Evolutionary conservation across 2,329 filamentous ascomycete species (phyloP).

Genomic region (Colletotrichum viniferum): DNA sequence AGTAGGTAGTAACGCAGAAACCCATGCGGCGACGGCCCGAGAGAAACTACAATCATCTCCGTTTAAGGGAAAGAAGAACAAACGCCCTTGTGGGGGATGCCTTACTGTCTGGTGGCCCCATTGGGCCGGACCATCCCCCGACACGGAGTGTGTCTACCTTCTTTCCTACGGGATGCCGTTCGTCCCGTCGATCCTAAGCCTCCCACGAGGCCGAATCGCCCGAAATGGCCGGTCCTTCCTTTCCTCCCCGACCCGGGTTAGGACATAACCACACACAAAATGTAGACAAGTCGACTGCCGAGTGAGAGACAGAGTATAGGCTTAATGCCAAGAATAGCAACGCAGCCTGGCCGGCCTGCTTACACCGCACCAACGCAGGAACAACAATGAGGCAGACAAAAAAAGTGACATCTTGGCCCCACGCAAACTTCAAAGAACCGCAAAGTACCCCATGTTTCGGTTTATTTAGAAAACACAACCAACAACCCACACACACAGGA

Average conservation of each 20-base stretch:
- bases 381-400: not conserved
- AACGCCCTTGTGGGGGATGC: not conserved
- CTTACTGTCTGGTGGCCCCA: not conserved
- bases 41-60: not conserved
- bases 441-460: not conserved
- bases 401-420: not conserved
- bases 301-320: not conserved
- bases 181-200: not conserved
- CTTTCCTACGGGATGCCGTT: not conserved
- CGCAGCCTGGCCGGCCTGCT: not conserved
- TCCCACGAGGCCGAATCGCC: not conserved
- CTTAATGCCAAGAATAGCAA: not conserved
- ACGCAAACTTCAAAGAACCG: not conserved
- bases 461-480: not conserved
- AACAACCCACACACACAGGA: not conserved
- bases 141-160: not conserved
- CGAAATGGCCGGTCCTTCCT: not conserved
- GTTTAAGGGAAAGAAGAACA: not conserved
- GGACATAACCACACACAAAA: not conserved
- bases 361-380: not conserved
- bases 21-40: not conserved
- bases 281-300: not conserved
- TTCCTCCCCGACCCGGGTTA: not conserved
- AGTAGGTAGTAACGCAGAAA: not conserved
- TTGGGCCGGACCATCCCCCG: not conserved